These are phyloP conservation scores for Kurtzmaniella natalensis DNA, from an alignment of 1,139 yeast species.

Conservation along the genomic window DNA sequence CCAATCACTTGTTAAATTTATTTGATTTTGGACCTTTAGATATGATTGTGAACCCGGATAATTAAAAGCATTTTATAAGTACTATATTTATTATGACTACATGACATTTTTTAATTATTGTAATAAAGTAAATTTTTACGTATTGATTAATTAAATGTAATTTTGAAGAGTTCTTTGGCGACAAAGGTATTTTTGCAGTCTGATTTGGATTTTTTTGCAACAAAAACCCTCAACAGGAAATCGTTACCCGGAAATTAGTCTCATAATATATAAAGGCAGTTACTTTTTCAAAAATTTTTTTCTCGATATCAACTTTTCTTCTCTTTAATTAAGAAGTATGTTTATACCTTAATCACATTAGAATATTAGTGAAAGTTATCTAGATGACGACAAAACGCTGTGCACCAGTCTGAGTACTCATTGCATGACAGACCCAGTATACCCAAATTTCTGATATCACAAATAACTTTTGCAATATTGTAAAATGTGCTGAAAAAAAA, in stretches of 20 bases:
- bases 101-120: too few species aligned
- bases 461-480: slow-evolving; percentile 1
- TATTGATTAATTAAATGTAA: too few species aligned
- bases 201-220: too few species aligned
- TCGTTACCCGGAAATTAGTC: not conserved
- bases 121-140: too few species aligned
- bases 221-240: not conserved
- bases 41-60: too few species aligned
- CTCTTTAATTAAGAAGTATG: slow-evolving; percentile 2
- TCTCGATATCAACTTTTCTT: not conserved
- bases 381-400: slow-evolving; percentile 46
- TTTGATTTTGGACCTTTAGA: too few species aligned
- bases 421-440: slow-evolving; percentile 44
- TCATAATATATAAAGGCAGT: too few species aligned
- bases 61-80: too few species aligned
- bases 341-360: not conserved
- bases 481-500: not conserved
- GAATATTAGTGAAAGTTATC: slow-evolving; percentile 1
- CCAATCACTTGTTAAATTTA: too few species aligned
- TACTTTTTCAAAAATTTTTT: not conserved
- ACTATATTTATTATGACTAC: too few species aligned
- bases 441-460: slow-evolving; percentile 45
- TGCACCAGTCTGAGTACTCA: slow-evolving; percentile 52
- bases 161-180: too few species aligned
- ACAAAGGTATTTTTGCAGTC: too few species aligned